Evolutionary conservation across 2,329 filamentous ascomycete species (phyloP).

Genomic region (Hypomyces perniciosus): DNA sequence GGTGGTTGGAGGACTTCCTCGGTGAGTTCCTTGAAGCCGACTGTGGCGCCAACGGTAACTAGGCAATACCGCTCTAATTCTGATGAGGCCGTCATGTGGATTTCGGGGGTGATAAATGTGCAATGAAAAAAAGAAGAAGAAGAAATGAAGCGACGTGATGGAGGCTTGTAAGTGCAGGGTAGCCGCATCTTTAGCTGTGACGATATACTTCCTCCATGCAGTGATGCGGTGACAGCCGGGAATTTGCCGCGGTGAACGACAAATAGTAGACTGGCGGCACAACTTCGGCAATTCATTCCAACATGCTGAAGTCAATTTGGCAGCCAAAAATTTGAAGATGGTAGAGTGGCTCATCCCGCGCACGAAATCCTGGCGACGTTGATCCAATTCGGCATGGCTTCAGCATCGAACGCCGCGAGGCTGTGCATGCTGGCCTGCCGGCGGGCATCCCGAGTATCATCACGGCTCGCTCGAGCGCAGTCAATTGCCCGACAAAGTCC

Average conservation of each 20-base stretch:
- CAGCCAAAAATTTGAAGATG: slow-evolving; percentile 29
- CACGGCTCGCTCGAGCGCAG: slow-evolving; percentile 18
- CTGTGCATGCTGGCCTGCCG: slow-evolving; percentile 31
- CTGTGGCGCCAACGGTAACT: slow-evolving; percentile 88
- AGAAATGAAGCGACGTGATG: neutral
- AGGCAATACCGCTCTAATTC: slow-evolving; percentile 52
- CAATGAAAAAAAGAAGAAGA: neutral
- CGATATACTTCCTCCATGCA: neutral
- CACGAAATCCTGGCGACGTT: slow-evolving; percentile 12
- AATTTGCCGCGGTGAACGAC: too few species aligned
- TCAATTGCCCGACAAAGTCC: slow-evolving; percentile 20
- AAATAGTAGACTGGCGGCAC: slow-evolving; percentile 14
- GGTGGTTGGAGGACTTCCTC: slow-evolving; percentile 53
- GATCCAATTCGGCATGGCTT: slow-evolving; percentile 30
- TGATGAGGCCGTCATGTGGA: slow-evolving; percentile 9
- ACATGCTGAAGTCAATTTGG: slow-evolving; percentile 5
- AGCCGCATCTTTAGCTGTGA: neutral
- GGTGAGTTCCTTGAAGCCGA: slow-evolving; percentile 70
- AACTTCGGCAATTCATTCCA: slow-evolving; percentile 18
- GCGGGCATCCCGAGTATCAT: slow-evolving; percentile 19
- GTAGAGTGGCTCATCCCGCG: slow-evolving; percentile 16
- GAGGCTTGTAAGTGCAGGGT: neutral
- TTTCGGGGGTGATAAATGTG: neutral
- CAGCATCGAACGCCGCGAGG: slow-evolving; percentile 32
- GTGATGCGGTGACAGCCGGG: neutral